Conservation (phyloP, 768 basidiomycete species). For the Chiua virens region DNA sequence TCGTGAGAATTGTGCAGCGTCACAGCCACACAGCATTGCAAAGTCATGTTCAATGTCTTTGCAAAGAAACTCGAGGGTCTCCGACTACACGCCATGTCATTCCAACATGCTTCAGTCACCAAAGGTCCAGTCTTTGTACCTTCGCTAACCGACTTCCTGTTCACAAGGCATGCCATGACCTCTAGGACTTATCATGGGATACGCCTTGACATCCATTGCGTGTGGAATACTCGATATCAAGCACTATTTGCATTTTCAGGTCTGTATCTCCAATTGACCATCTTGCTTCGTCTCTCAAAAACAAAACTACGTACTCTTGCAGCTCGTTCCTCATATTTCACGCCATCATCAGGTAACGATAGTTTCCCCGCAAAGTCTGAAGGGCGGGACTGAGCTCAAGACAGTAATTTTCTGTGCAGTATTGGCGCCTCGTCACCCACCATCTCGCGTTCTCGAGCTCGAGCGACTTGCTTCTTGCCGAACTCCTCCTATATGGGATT, state of each 20-base stretch:
- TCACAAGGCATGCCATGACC: not conserved
- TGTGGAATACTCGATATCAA: conserved; percentile 84
- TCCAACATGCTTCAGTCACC: conserved; percentile 80
- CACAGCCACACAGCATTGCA: conserved; percentile 16
- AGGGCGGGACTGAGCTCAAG: conserved; percentile 33
- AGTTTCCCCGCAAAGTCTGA: conserved; percentile 3
- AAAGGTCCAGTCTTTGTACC: conserved; percentile 55
- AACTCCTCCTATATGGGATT: conserved; percentile 70
- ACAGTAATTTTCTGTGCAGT: conserved; percentile 47
- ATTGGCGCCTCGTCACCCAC: conserved; percentile 79
- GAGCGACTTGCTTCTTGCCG: conserved; percentile 78
- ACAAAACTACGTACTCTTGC: conserved; percentile 4
- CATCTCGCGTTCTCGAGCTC: conserved; percentile 81
- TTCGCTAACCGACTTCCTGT: conserved; percentile 1
- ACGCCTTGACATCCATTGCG: conserved; percentile 69
- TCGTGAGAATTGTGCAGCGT: not conserved
- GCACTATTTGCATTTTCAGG: conserved; percentile 85
- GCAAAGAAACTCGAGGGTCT: too few relatives aligned
- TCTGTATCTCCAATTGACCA: conserved; percentile 28
- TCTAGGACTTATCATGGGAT: conserved; percentile 73
- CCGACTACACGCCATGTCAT: conserved; percentile 54
- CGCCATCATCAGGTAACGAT: conserved; percentile 75
- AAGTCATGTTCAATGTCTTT: too few relatives aligned
- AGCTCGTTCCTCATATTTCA: conserved; percentile 90
- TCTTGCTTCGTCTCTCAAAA: conserved; percentile 2